Base-by-base conservation (phyloP, 2,329 filamentous ascomycete species). In the Arachnomyces sp. region DNA sequence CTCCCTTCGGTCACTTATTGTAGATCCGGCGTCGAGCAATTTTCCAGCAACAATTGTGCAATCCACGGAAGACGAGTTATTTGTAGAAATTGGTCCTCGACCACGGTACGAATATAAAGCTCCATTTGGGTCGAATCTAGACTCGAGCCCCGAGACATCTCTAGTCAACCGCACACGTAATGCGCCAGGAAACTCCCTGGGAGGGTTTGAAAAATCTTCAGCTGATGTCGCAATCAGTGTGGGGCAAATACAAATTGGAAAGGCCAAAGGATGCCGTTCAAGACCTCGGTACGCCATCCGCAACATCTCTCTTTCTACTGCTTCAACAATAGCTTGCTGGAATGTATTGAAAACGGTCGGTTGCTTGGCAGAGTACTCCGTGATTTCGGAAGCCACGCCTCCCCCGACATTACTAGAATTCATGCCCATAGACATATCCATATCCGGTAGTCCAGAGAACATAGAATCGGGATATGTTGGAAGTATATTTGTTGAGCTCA, bases 11-110 rank as follows among this genome's bases (percentile, higher is more conserved):
- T 66, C 63, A 4, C 53, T 45, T 6, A 47, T 48, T 1, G 62
- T 64, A 8, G 54, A 60, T 8, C 63, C 62, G 4, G 54, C 58
- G 31, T 63, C 53, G 5, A 61, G 51, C n/a, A 67, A 42, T 38
- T 48, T 60, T 1, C 57, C 62, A 2, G 53, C 47, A n/a, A 63
- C 55, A 34, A 65, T 59, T 4, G 52, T 43, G 34, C 52, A 55
- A 36, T 65, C 61, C 11, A 62, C 43, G 7, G 48, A 44, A 39
- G 48, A 51, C 7, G 59, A 57, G n/a, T 43, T 45, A 1, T 32
- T 21, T 3, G 21, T 13, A 38, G 52, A 54, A 7, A 57, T 39
- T 5, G 62, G 61, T 1, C 61, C 62, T 3, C 57, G 54, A 3
- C 60, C 60, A 21, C 55, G 51, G 28, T 51, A 55, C 7, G 51